phyloP scores from a whole-genome alignment of 2,329 filamentous ascomycete species.

The Xylaria sp. region DNA sequence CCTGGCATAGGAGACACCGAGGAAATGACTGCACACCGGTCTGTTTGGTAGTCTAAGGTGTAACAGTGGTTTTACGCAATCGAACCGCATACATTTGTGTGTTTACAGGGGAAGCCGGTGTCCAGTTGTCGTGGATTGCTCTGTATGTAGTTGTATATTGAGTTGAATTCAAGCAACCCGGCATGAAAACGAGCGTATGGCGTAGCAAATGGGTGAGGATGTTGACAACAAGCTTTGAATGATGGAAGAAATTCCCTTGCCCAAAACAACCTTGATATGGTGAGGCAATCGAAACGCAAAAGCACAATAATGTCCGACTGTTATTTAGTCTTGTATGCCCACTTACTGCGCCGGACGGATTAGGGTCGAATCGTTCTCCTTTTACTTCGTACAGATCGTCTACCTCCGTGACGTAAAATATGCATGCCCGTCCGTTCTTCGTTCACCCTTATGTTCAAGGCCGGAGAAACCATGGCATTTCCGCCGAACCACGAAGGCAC shows the following conservation, averaged over 20 bases:
- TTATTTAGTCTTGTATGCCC: background rate
- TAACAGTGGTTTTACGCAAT: background rate
- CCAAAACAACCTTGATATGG: background rate
- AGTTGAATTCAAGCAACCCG: background rate
- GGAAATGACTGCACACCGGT: background rate
- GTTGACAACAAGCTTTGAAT: background rate
- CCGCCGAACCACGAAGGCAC: background rate
- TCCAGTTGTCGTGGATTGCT: background rate
- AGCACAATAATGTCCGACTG: background rate
- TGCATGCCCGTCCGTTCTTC: slow-evolving; percentile 20
- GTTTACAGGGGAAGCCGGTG: background rate
- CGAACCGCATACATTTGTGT: background rate
- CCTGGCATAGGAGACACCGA: background rate
- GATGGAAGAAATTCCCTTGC: background rate
- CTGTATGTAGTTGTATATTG: background rate
- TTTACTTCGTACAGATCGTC: background rate
- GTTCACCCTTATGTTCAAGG: slow-evolving; percentile 26
- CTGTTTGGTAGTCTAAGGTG: slow-evolving; percentile 3
- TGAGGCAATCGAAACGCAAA: background rate
- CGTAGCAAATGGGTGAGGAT: background rate
- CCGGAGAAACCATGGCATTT: background rate
- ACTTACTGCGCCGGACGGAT: background rate
- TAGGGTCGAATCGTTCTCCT: background rate
- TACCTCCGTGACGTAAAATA: background rate
- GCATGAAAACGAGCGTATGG: background rate